Percentiles rank a stretch among this genome's conserved stretches.
These are phyloP conservation scores for Pascua guehoae DNA, from an alignment of 1,284 basidiomycete species.

Conservation along the genomic window DNA sequence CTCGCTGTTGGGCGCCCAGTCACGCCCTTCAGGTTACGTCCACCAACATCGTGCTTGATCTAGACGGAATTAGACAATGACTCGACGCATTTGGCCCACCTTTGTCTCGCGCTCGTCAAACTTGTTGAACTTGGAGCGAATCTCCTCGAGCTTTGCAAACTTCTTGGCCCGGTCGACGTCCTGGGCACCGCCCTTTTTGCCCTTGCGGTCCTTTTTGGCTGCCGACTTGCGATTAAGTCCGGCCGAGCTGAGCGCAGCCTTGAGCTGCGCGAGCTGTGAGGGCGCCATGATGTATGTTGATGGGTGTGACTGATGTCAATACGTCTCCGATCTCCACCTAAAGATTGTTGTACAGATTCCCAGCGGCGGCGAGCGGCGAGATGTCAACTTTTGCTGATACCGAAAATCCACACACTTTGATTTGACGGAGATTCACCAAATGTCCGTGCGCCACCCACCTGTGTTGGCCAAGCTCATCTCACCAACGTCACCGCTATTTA, in stretches of 20 bases:
- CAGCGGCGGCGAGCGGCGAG: too few species aligned
- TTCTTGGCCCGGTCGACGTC: slow-evolving; percentile 76
- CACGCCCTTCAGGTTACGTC: slow-evolving; percentile 77
- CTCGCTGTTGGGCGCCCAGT: slow-evolving; percentile 77
- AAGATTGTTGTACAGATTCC: too few species aligned
- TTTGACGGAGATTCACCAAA: slow-evolving; percentile 1
- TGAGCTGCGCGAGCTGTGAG: slow-evolving; percentile 82
- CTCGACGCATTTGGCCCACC: slow-evolving; percentile 22
- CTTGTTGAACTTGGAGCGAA: slow-evolving; percentile 80
- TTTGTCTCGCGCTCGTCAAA: slow-evolving; percentile 90
- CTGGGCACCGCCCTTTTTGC: slow-evolving; percentile 56
- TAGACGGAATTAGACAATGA: slow-evolving; percentile 1
- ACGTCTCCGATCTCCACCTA: not conserved
- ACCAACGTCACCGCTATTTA: not conserved
- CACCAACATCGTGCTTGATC: slow-evolving; percentile 87
- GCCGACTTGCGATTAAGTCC: slow-evolving; percentile 62
- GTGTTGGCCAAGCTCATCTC: not conserved
- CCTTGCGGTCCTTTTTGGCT: slow-evolving; percentile 54
- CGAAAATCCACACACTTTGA: too few species aligned
- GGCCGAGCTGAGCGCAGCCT: slow-evolving; percentile 70
- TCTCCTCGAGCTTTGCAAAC: slow-evolving; percentile 74
- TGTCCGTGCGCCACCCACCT: slow-evolving; percentile 5
- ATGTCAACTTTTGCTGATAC: slow-evolving; percentile 13
- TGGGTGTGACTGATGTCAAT: not conserved
- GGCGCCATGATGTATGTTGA: slow-evolving; percentile 36